Conservation (phyloP, 495 filamentous ascomycete species). For the Diplogelasinospora grovesii region DNA sequence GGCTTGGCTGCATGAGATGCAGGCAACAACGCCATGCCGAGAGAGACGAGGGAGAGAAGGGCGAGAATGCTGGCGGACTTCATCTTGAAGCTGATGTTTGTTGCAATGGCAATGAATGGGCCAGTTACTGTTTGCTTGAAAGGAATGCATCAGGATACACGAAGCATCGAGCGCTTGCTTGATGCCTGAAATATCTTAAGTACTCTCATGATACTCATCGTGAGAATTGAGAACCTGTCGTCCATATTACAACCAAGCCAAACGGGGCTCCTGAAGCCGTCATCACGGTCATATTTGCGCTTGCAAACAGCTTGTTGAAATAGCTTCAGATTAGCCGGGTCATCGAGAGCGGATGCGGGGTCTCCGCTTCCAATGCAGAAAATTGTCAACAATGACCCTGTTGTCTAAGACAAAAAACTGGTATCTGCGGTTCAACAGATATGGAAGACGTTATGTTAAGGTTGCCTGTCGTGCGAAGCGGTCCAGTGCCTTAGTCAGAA, state of each 20-base stretch:
- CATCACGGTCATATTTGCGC: not conserved
- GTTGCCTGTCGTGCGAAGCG: too few species aligned
- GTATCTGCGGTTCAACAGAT: too few species aligned
- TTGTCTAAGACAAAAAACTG: too few species aligned
- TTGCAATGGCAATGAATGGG: not conserved
- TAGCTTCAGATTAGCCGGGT: slow-evolving; percentile 12
- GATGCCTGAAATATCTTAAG: too few species aligned
- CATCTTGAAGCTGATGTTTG: slow-evolving; percentile 10
- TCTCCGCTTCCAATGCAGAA: slow-evolving; percentile 7
- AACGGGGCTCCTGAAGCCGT: not conserved
- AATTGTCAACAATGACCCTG: slow-evolving; percentile 16
- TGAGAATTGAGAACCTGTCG: too few species aligned
- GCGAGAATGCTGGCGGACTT: slow-evolving; percentile 10
- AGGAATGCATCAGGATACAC: not conserved
- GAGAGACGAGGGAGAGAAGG: slow-evolving; percentile 18
- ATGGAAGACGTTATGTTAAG: too few species aligned
- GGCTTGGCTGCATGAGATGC: slow-evolving; percentile 5
- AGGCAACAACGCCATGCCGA: slow-evolving; percentile 8
- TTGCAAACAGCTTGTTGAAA: not conserved
- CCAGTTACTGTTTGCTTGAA: not conserved
- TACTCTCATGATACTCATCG: too few species aligned
- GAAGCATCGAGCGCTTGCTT: not conserved
- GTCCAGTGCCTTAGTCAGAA: too few species aligned
- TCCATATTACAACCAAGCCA: too few species aligned
- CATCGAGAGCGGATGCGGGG: slow-evolving; percentile 13